Conservation (phyloP, 306 rosid genomes). For the Vigna radiata region DNA sequence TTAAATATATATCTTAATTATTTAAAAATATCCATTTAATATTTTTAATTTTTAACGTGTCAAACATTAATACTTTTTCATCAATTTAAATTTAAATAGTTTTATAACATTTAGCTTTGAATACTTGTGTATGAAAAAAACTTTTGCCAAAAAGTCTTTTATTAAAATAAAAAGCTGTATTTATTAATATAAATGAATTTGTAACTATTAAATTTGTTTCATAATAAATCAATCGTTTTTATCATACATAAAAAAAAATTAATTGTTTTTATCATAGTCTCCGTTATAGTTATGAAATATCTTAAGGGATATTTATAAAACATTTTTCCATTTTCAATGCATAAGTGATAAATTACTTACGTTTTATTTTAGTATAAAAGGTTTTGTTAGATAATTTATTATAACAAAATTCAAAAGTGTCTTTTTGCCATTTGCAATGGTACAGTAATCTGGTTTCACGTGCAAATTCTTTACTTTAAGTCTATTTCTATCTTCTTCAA, state of each 20-base stretch:
- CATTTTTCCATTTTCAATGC: background rate
- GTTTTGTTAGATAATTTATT: background rate
- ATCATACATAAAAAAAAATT: background rate
- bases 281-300: slow-evolving; percentile 31
- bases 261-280: slow-evolving; percentile 18
- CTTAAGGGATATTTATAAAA: slow-evolving; percentile 18
- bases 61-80: background rate
- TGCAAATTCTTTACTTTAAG: background rate
- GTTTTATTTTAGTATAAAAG: background rate
- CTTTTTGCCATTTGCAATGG: background rate
- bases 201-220: background rate
- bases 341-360: background rate
- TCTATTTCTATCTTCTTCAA: background rate
- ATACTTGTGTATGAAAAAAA: background rate
- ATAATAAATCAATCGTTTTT: slow-evolving; percentile 11
- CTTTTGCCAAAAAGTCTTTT: background rate
- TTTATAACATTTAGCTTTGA: background rate
- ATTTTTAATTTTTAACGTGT: background rate
- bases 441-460: background rate
- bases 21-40: background rate
- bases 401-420: background rate
- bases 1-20: background rate
- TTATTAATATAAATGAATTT: background rate
- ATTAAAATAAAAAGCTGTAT: slow-evolving; percentile 4
- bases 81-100: background rate